phyloP scores from a whole-genome alignment of 108 stramenopile genomes.

The Chaetoceros tenuissimus region DNA sequence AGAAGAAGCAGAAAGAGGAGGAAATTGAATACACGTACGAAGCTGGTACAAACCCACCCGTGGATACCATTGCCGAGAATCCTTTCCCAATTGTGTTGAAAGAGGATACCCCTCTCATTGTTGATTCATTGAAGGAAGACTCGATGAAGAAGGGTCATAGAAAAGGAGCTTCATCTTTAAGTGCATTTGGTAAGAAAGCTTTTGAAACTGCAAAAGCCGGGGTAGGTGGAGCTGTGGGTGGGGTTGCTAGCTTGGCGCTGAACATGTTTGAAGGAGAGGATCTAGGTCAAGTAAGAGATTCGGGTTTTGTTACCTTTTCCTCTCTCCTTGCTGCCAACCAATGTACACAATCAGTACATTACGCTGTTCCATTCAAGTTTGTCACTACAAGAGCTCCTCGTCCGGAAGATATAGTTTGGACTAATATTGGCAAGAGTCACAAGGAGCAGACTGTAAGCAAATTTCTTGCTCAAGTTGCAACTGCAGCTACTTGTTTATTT shows the following conservation, averaged over 20 bases:
- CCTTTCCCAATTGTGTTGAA: conserved; percentile 9
- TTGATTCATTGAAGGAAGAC: conserved; percentile 23
- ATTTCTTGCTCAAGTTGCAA: conserved; percentile 30
- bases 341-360: conserved; percentile 37
- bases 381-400: conserved; percentile 34
- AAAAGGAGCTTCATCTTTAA: background rate
- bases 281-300: conserved; percentile 18
- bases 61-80: background rate
- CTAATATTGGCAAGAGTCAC: conserved; percentile 41
- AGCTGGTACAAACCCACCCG: background rate
- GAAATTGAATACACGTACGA: no score
- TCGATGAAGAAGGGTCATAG: conserved; percentile 11
- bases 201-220: background rate
- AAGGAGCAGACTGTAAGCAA: conserved; percentile 36
- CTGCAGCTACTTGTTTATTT: conserved; percentile 38
- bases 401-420: conserved; percentile 44
- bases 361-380: conserved; percentile 10
- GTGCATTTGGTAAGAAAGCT: background rate
- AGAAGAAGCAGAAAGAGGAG: background rate
- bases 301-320: conserved; percentile 47
- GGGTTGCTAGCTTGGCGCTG: conserved; percentile 4
- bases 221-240: background rate
- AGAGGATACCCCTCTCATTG: conserved; percentile 29
- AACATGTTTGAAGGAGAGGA: conserved; percentile 2
- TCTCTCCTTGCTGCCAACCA: conserved; percentile 18